phyloP scores from a whole-genome alignment of 2,329 filamentous ascomycete species.

The Nemania serpens region DNA sequence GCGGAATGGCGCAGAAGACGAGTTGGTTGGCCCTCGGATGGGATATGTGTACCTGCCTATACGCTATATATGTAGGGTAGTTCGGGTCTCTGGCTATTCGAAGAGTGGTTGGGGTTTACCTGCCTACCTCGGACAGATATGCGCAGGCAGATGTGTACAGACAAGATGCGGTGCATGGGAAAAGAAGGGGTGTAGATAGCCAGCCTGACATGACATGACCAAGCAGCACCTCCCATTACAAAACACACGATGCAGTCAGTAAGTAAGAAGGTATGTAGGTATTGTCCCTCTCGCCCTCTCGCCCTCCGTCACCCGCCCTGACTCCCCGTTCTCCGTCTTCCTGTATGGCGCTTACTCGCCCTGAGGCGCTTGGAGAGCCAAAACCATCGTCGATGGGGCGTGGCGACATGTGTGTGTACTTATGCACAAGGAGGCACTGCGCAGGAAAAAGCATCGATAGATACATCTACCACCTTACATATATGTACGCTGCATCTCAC shows the following conservation, averaged over 20 bases:
- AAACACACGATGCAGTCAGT: no score
- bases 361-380: constrained; percentile 4
- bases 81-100: background rate
- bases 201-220: background rate
- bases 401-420: background rate
- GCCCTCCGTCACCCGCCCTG: background rate
- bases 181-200: constrained; percentile 23
- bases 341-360: constrained; percentile 22
- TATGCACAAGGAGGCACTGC: background rate
- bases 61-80: no score
- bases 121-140: constrained; percentile 26
- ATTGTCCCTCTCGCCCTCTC: constrained; percentile 19
- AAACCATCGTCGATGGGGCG: constrained; percentile 16
- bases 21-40: constrained; percentile 1
- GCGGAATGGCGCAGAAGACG: constrained; percentile 11
- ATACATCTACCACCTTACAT: constrained; percentile 14
- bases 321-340: constrained; percentile 5
- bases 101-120: constrained; percentile 13
- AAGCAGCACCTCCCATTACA: background rate
- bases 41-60: no score
- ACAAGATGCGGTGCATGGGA: no score
- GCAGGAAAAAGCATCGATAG: constrained; percentile 24
- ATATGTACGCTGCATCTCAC: constrained; percentile 40
- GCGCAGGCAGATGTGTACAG: constrained; percentile 22
- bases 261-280: background rate